phyloP scores from a whole-genome alignment of 2,329 filamentous ascomycete species.

The Pseudofabraea citricarpa region DNA sequence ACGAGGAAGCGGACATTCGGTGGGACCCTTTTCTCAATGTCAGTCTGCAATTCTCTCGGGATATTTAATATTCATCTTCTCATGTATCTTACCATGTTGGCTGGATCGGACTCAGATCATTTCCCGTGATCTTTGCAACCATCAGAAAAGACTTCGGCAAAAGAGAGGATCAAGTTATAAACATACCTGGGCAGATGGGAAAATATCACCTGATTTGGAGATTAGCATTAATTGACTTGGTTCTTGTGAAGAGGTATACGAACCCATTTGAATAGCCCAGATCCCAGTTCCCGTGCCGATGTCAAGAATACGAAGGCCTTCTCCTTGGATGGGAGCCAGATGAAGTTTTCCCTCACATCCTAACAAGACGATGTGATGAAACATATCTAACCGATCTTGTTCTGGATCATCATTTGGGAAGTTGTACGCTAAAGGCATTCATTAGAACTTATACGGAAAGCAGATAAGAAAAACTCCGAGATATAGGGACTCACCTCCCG shows the following conservation, averaged over 20 bases:
- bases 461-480: too few species aligned
- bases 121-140: slow-evolving; percentile 34
- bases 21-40: slow-evolving; percentile 10
- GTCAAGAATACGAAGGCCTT: not conserved
- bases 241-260: too few species aligned
- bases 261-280: not conserved
- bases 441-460: too few species aligned
- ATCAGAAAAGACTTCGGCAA: too few species aligned
- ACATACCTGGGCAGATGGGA: not conserved
- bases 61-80: not conserved
- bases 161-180: too few species aligned
- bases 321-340: slow-evolving; percentile 2
- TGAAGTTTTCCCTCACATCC: not conserved
- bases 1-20: slow-evolving; percentile 21
- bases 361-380: not conserved
- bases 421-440: not conserved
- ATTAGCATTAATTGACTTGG: too few species aligned
- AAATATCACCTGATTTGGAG: not conserved
- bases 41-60: not conserved
- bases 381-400: not conserved
- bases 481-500: not conserved
- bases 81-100: slow-evolving; percentile 25
- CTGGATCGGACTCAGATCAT: slow-evolving; percentile 37
- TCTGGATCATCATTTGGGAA: not conserved
- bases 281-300: not conserved